Base-by-base conservation (phyloP, 2,329 filamentous ascomycete genomes). In the Fusarium albosuccineum region DNA sequence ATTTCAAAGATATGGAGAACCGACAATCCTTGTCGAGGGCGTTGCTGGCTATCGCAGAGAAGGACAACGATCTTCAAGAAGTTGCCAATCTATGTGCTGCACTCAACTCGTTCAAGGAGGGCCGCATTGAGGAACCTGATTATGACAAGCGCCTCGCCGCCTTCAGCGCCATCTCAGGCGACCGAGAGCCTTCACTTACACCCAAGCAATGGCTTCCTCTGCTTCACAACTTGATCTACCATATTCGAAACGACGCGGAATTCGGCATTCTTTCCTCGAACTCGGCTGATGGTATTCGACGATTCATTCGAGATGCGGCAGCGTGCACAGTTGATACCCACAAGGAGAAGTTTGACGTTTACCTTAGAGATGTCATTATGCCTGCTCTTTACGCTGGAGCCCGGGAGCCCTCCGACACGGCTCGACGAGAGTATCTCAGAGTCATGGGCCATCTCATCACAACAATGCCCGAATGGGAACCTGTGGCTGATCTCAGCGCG, bases 201-300 rank as follows among this genome's bases (percentile, higher is more conserved):
- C 80, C 89, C 1, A 86, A 86, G 60, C 92, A 97, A 77, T 99
- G 96, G 95, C 86, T 90, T 53, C 94, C 96, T 6, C 79, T 99
- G 17, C 81, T 98, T 10, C 92, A 94, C 80, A 99, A 98, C 74
- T 87, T 97, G 82, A 84, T 97, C 2, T 98, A 91, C 79, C 96
- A 91, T 74, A 90, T 97, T 67, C 90, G 89, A 68, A 89, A 95
- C 67, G 91, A 93, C 57, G 93, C 97, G 65, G 96, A 99, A 76
- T 90, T 97, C 67, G 92, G 93, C 45, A 92, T 97, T 49, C 82
- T 97, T 13, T 85, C 88, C 0, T 85, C 86, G 2, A 97, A 95
- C 76, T 93, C 96, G 7, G 92, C 94, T 0, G 91, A 94, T 73
- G 88, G 89, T 6, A 81, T 99, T 39, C 92, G 91, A 71, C 87